Evolutionary conservation across 805 yeast species (phyloP).

Genomic region (Candida gorgasii): DNA sequence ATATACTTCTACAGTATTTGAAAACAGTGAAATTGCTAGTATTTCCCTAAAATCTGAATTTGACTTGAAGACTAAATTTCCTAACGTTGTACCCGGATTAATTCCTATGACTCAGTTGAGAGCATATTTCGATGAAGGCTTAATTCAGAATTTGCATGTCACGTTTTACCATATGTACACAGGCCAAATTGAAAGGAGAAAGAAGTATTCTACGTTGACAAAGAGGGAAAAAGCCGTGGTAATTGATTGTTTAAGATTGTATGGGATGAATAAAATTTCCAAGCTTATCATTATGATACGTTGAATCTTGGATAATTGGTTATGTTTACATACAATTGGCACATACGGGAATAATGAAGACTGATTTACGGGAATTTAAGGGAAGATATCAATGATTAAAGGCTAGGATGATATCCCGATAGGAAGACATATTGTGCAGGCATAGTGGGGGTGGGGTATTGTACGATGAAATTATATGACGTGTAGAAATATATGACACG

Average conservation of each 20-base stretch:
- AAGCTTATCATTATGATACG: constrained; percentile 6
- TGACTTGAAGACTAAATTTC: constrained; percentile 12
- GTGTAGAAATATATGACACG: too few species aligned
- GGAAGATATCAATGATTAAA: too few species aligned
- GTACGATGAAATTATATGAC: too few species aligned
- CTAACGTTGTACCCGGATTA: constrained; percentile 14
- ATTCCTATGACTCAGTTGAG: constrained; percentile 14
- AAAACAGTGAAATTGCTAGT: constrained; percentile 20
- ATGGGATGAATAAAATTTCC: constrained; percentile 8
- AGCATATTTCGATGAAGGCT: constrained; percentile 4
- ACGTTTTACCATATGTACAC: constrained; percentile 2
- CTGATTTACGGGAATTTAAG: too few species aligned
- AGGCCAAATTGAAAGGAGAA: constrained; percentile 10
- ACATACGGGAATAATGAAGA: too few species aligned
- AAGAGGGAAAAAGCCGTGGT: constrained; percentile 7
- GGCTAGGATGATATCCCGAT: too few species aligned
- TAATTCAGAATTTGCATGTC: not conserved
- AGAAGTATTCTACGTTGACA: constrained; percentile 2
- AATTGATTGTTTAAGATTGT: constrained; percentile 11
- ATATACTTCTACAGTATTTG: constrained; percentile 18
- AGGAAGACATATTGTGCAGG: too few species aligned
- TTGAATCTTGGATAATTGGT: too few species aligned
- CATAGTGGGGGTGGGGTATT: too few species aligned
- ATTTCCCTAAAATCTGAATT: constrained; percentile 16
- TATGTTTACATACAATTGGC: too few species aligned